Conservation (phyloP, 2,329 filamentous ascomycete genomes). For the Aspergillus caelatus region DNA sequence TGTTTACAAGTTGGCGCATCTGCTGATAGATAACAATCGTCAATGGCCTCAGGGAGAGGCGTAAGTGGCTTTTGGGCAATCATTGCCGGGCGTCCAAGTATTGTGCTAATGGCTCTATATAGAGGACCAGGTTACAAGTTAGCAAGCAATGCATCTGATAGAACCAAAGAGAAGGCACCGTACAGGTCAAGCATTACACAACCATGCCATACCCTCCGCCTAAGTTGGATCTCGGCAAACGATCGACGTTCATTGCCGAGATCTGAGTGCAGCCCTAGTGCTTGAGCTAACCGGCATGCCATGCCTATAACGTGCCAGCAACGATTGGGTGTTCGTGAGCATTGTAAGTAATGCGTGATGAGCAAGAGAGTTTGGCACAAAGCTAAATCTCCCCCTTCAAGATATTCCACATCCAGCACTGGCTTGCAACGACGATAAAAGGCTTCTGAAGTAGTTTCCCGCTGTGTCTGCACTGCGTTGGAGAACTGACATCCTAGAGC, state of each 20-base stretch:
- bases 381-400: slow-evolving; percentile 2
- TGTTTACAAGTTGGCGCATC: neutral
- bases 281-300: slow-evolving; percentile 1
- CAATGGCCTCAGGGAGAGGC: neutral
- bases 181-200: slow-evolving; percentile 8
- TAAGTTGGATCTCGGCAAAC: slow-evolving; percentile 1
- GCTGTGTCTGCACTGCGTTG: neutral
- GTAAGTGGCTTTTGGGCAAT: neutral
- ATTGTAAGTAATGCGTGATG: neutral
- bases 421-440: slow-evolving; percentile 6
- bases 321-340: slow-evolving; percentile 3
- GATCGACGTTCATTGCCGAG: neutral
- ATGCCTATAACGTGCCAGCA: slow-evolving; percentile 5
- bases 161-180: neutral
- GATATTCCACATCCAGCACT: slow-evolving; percentile 1
- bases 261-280: neutral
- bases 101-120: slow-evolving; percentile 1
- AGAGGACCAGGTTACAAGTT: neutral
- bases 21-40: neutral
- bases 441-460: neutral
- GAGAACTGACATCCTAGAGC: slow-evolving; percentile 6
- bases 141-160: neutral
- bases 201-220: slow-evolving; percentile 8
- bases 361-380: neutral
- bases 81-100: slow-evolving; percentile 6